Conservation (phyloP, 495 filamentous ascomycete species). For the Trichoderma orchidacearum region DNA sequence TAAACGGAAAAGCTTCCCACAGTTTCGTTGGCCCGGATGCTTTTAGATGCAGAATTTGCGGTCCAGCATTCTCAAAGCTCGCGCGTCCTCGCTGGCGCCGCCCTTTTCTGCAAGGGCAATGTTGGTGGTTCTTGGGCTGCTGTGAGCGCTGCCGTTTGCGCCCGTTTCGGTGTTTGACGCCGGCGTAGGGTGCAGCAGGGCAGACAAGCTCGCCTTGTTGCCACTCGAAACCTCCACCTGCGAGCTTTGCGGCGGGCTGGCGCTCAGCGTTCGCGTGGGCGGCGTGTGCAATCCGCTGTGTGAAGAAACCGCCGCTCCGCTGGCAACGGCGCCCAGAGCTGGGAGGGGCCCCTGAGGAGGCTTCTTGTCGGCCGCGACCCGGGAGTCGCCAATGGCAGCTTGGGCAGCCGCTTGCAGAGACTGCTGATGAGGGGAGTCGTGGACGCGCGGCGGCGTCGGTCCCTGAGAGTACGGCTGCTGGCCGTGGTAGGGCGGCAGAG, state of each 20-base stretch:
- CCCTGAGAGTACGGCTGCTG: conserved; percentile 10
- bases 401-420: conserved; percentile 19
- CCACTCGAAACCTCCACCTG: conserved; percentile 10
- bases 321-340: conserved; percentile 6
- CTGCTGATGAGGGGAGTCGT: conserved; percentile 23
- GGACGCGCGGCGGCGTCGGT: conserved; percentile 2
- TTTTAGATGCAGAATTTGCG: conserved; percentile 4
- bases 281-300: conserved; percentile 7
- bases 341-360: conserved; percentile 19
- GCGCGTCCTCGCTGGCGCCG: neutral
- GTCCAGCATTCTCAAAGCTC: conserved; percentile 3
- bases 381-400: conserved; percentile 22
- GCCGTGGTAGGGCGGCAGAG: conserved; percentile 6
- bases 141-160: conserved; percentile 18
- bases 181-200: conserved; percentile 18
- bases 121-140: conserved; percentile 13
- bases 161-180: conserved; percentile 17
- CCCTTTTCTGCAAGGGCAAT: neutral
- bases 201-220: conserved; percentile 24
- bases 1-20: neutral
- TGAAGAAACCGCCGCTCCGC: neutral
- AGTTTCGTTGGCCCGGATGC: too few relatives aligned
- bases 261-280: conserved; percentile 15
- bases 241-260: conserved; percentile 18
- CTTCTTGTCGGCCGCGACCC: conserved; percentile 10